These are phyloP conservation scores for Mycena amicta DNA, from an alignment of 768 basidiomycete species.

Conservation along the genomic window DNA sequence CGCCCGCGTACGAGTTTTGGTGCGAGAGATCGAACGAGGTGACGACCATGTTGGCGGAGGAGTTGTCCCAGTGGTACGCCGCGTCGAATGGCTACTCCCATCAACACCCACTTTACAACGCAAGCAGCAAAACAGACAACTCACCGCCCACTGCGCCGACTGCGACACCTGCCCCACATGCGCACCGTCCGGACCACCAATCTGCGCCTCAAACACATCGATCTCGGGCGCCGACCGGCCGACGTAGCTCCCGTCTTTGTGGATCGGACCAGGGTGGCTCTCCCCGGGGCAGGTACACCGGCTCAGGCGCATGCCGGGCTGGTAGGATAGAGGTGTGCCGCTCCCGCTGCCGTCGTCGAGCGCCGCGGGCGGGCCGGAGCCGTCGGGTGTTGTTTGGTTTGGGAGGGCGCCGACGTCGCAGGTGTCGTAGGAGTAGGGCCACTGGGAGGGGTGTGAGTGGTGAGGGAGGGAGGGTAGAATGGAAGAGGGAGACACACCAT, in stretches of 20 bases:
- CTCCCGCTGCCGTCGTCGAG: slow-evolving; percentile 43
- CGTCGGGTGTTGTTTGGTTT: slow-evolving; percentile 71
- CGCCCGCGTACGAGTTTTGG: slow-evolving; percentile 72
- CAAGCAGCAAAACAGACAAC: too few species aligned
- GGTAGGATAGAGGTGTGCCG: slow-evolving; percentile 46
- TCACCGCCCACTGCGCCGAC: too few species aligned
- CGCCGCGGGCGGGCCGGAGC: slow-evolving; percentile 40
- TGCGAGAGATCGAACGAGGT: slow-evolving; percentile 48
- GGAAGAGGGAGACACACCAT: slow-evolving; percentile 38
- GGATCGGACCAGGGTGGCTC: slow-evolving; percentile 57
- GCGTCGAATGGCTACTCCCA: slow-evolving; percentile 73
- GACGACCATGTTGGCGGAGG: slow-evolving; percentile 57
- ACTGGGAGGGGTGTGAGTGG: slow-evolving; percentile 32
- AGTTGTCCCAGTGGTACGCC: slow-evolving; percentile 69
- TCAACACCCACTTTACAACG: slow-evolving; percentile 85
- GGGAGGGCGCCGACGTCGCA: slow-evolving; percentile 81
- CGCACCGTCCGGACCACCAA: slow-evolving; percentile 12
- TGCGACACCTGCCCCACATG: slow-evolving; percentile 48
- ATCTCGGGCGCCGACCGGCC: slow-evolving; percentile 65
- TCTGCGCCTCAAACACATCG: slow-evolving; percentile 48
- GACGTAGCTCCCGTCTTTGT: slow-evolving; percentile 47
- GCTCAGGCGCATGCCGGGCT: slow-evolving; percentile 59
- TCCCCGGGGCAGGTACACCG: slow-evolving; percentile 62
- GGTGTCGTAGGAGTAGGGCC: slow-evolving; percentile 70
- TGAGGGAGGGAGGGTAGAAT: slow-evolving; percentile 1